Evolutionary conservation across 2,329 filamentous ascomycete species (phyloP).

Genomic region (Hysterium pulicare): DNA sequence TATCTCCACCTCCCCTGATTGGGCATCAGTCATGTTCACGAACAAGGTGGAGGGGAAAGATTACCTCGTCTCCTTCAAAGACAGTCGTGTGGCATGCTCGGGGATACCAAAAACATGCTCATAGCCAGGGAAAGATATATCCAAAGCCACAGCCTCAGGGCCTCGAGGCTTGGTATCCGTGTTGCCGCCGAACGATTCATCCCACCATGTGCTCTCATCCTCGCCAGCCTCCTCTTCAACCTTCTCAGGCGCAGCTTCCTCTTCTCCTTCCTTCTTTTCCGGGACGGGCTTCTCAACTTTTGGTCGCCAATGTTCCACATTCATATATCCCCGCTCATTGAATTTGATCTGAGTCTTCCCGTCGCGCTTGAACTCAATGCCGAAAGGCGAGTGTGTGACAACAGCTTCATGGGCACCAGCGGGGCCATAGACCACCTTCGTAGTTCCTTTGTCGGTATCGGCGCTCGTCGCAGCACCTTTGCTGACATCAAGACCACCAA

Average conservation of each 20-base stretch:
- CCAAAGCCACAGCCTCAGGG: slow-evolving; percentile 85
- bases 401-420: slow-evolving; percentile 73
- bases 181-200: slow-evolving; percentile 91
- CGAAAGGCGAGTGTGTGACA: slow-evolving; percentile 79
- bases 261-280: slow-evolving; percentile 48
- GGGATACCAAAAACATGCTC: slow-evolving; percentile 92
- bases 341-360: slow-evolving; percentile 79
- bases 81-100: slow-evolving; percentile 84
- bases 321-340: slow-evolving; percentile 86
- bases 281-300: slow-evolving; percentile 64
- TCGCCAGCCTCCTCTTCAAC: slow-evolving; percentile 50
- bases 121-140: slow-evolving; percentile 90
- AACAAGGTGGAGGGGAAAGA: too few relatives aligned
- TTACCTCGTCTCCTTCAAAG: slow-evolving; percentile 79
- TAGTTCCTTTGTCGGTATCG: slow-evolving; percentile 65
- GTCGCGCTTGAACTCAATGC: slow-evolving; percentile 81
- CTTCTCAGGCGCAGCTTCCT: slow-evolving; percentile 36
- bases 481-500: slow-evolving; percentile 74
- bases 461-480: slow-evolving; percentile 65
- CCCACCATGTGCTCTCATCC: slow-evolving; percentile 95
- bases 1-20: slow-evolving; percentile 69
- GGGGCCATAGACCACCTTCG: slow-evolving; percentile 73
- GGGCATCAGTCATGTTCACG: too few relatives aligned
- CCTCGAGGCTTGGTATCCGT: slow-evolving; percentile 94
- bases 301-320: slow-evolving; percentile 91